Evolutionary conservation across 345 rosid species (phyloP).

Genomic region (Gossypium bickii): DNA sequence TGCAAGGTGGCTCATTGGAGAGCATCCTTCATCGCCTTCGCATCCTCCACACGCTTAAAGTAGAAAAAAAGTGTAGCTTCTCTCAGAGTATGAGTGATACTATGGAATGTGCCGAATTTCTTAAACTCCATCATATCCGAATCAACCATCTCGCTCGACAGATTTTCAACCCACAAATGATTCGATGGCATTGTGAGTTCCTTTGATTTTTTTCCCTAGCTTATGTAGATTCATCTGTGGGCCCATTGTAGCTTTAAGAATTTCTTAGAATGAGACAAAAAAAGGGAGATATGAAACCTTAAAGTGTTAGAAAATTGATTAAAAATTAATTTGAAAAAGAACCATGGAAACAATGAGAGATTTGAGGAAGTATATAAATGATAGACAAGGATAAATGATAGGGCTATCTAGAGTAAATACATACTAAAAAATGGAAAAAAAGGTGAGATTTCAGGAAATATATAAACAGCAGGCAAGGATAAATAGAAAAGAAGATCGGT

Average conservation of each 20-base stretch:
- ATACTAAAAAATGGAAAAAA: too few relatives aligned
- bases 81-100: conserved; percentile 50
- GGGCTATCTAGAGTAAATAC: background rate
- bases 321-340: background rate
- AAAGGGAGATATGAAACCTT: background rate
- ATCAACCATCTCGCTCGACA: conserved; percentile 47
- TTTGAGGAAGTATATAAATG: background rate
- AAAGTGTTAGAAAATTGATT: background rate
- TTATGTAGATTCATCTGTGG: conserved; percentile 34
- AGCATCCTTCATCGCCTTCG: conserved; percentile 59
- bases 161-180: conserved; percentile 80
- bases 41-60: conserved; percentile 74
- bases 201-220: conserved; percentile 31
- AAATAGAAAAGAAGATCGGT: too few relatives aligned
- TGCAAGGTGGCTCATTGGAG: conserved; percentile 56
- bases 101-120: conserved; percentile 56
- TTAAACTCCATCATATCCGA: conserved; percentile 54
- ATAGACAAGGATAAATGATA: background rate
- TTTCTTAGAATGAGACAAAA: background rate
- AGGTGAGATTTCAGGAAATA: too few relatives aligned
- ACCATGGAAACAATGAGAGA: background rate
- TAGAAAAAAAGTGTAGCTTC: conserved; percentile 69
- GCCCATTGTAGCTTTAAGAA: conserved; percentile 24
- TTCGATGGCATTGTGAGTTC: conserved; percentile 43
- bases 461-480: too few relatives aligned